These are phyloP conservation scores for Boletus sp. DNA, from an alignment of 1,284 basidiomycete species.

Conservation along the genomic window DNA sequence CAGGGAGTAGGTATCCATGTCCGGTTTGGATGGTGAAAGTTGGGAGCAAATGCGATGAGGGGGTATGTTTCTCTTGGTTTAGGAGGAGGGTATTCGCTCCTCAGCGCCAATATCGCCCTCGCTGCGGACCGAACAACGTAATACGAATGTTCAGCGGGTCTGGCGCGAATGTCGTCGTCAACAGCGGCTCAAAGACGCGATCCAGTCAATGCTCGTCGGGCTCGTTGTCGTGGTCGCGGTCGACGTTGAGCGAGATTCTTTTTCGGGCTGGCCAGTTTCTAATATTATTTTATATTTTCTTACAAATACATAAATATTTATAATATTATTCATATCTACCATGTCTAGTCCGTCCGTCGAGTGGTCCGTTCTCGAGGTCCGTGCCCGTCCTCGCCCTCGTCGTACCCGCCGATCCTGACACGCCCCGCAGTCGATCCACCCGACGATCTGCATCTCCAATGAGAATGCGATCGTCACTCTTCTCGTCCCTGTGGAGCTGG, in stretches of 20 bases:
- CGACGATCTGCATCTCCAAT: conserved; percentile 54
- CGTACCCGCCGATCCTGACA: conserved; percentile 16
- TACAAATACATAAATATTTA: conserved; percentile 1
- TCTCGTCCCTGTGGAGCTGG: conserved; percentile 62
- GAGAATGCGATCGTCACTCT: conserved; percentile 28
- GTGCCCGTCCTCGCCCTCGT: conserved; percentile 8
- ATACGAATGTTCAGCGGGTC: not conserved
- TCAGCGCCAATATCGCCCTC: conserved; percentile 16
- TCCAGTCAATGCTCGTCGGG: conserved; percentile 20
- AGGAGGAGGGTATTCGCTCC: conserved; percentile 29
- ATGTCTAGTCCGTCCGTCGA: conserved; percentile 13
- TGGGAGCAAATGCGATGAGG: conserved; percentile 10
- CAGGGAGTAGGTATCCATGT: conserved; percentile 91
- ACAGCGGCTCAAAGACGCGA: conserved; percentile 20
- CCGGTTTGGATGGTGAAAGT: conserved; percentile 6
- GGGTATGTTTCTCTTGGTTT: conserved; percentile 21
- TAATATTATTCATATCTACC: conserved; percentile 10
- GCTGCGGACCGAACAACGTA: conserved; percentile 1
- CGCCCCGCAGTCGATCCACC: conserved; percentile 59
- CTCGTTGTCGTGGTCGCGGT: conserved; percentile 20
- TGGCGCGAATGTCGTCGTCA: conserved; percentile 5
- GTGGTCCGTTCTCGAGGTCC: conserved; percentile 29
- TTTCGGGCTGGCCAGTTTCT: conserved; percentile 14
- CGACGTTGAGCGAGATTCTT: conserved; percentile 22
- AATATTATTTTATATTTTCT: conserved; percentile 10